These are phyloP conservation scores for Myxozyma udenii DNA, from an alignment of 805 yeast species.

Conservation along the genomic window DNA sequence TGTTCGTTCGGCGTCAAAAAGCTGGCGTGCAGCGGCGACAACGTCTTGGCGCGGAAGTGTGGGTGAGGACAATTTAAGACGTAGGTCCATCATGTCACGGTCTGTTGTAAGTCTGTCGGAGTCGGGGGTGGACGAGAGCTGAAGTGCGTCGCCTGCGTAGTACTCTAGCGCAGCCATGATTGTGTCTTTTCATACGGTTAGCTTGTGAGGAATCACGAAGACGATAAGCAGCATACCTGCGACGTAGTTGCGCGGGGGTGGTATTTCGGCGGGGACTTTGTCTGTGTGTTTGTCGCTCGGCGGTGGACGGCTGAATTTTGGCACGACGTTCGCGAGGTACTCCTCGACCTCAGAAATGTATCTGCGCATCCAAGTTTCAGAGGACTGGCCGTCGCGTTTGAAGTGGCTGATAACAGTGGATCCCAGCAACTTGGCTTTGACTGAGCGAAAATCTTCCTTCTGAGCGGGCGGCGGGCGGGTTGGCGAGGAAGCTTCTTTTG, in stretches of 20 bases:
- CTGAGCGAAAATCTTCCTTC: too few relatives aligned
- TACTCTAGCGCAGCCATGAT: background rate
- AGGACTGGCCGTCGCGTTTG: too few relatives aligned
- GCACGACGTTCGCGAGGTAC: background rate
- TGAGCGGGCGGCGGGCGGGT: too few relatives aligned
- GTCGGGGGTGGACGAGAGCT: too few relatives aligned
- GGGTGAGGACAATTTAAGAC: constrained; percentile 5
- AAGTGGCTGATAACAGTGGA: too few relatives aligned
- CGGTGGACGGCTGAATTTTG: background rate
- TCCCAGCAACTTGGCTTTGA: too few relatives aligned
- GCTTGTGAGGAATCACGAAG: too few relatives aligned
- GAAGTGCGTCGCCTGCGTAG: constrained; percentile 2
- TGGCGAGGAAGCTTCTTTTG: too few relatives aligned
- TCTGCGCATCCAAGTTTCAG: background rate
- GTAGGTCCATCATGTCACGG: constrained; percentile 1
- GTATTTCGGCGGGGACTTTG: background rate
- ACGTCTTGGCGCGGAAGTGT: constrained; percentile 9
- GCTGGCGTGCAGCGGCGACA: constrained; percentile 1
- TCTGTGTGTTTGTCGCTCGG: background rate
- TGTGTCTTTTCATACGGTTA: background rate
- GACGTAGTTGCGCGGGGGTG: too few relatives aligned
- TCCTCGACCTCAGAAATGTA: background rate
- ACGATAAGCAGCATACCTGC: too few relatives aligned
- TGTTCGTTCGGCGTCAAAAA: background rate
- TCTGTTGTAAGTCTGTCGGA: background rate